Base-by-base conservation (phyloP, 2,329 filamentous ascomycete species). In the Grosmannia huntii region DNA sequence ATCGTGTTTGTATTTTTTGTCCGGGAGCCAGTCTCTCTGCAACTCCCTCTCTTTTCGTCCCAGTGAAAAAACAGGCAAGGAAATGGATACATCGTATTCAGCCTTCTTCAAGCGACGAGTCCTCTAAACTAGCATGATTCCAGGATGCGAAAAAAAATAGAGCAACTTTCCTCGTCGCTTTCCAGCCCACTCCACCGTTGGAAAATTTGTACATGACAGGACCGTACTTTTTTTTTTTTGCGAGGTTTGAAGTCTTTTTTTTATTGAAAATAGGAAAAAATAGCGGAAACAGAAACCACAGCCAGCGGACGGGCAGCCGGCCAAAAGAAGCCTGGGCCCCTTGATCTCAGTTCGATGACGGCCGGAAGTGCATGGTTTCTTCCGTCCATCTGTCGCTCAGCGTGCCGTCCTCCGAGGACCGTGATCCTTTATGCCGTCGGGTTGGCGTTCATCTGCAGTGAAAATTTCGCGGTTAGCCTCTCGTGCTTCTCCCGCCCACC, bases 401-500 rank as follows among this genome's bases (percentile, higher is more conserved):
- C 10, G 51, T 23, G 27, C 6, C 19, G 23, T 44, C 53, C 5
- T 55, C 53, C 28, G 5, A 14, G 44, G 25, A 5, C 19, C 3
- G 11, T 19, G 19, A 25, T 23, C 23, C 25, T 31, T 58, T 57
- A 55, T 33, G 55, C 53, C 7, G 60, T 25, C 23, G 62, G 62
- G 61, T 64, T 64, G 61, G 62, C 59, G 59, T 64, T 64, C 62
- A 64, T 63, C 62, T 64, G 41, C 2, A 14, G 28, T 28, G 4
- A n/a, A 11, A 44, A 6, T 49, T 49, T 49, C 48, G 25, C 12
- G 23, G 54, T 52, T 10, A 46, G 48, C 38, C 10, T 19, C 21
- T 12, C 36, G 7, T 55, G 25, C 23, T 14, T 14, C 27, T 49
- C 46, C 21, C 33, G 46, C 21, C 25, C 33, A 7, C 16, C 48